A percentile compares a stretch with the other conserved stretches of the same genome.
Conservation (phyloP, 129 eudicot genomes). For the Arctium minus region DNA sequence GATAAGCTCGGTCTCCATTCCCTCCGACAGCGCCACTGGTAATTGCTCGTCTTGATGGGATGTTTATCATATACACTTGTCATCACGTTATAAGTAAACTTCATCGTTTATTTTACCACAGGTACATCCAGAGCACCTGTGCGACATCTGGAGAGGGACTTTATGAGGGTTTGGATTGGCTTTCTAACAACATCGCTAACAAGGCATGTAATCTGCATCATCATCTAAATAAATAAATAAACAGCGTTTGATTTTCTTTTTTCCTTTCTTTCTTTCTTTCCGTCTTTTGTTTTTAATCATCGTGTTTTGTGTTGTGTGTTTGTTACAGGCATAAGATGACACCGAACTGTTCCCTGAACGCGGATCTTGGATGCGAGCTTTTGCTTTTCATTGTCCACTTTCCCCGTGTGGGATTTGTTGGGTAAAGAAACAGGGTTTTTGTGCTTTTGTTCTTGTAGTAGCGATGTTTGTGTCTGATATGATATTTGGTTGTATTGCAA, state of each 20-base stretch:
- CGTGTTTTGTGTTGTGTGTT: background rate
- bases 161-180: conserved; percentile 47
- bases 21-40: conserved; percentile 99
- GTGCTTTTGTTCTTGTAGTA: conserved; percentile 21
- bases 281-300: background rate
- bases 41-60: background rate
- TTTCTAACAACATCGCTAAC: conserved; percentile 42
- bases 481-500: conserved; percentile 29
- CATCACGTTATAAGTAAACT: background rate
- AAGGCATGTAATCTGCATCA: conserved; percentile 13
- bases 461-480: conserved; percentile 34
- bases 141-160: conserved; percentile 46
- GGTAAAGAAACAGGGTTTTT: conserved; percentile 5
- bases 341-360: background rate
- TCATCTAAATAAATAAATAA: background rate
- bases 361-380: conserved; percentile 21
- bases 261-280: background rate
- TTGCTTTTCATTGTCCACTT: background rate
- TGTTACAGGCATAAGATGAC: conserved; percentile 27
- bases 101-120: background rate
- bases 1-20: conserved; percentile 99
- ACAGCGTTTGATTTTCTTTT: background rate
- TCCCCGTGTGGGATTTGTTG: background rate
- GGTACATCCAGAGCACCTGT: conserved; percentile 49
- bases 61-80: background rate